Base-by-base conservation (phyloP, 257 asterid species). In the Prunella vulgaris region DNA sequence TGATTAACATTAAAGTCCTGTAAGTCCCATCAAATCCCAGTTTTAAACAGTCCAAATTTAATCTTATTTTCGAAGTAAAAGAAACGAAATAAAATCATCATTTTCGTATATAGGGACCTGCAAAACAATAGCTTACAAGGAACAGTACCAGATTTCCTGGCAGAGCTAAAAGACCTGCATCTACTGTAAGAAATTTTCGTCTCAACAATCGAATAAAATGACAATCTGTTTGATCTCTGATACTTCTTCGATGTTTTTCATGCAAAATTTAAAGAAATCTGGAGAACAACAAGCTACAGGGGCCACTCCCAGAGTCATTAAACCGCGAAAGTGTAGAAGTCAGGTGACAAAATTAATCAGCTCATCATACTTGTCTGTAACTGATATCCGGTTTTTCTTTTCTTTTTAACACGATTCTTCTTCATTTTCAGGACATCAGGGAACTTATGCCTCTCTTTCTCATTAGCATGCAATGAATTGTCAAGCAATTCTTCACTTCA, bases 1-100 rank as follows among this genome's bases (percentile, higher is more conserved):
- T 93, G 95, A 80, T 85, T 38, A 93, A 90, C 82, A 88, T 93
- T 76, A 82, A 80, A 93, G 87, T 88, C 78, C 75, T 93, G 98
- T 93, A 82, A 86, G 98, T 82, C 74, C 60, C 63, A 40, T 9
- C 7, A 18, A 7, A 63, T 72, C 69, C 42, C 40, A 65, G 40
- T 71, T 38, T n/a, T 24, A 21, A 18, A 42, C 24, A 58, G 0
- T 33, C 49, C n/a, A 42, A 17, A 10, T 59, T 48, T 12, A 13
- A 10, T 1, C 8, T 9, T 4, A 20, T 10, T 21, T 12, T 10
- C 17, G 0, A 9, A 24, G 8, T n/a, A n/a, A 17, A 24, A 49
- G 52, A 64, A 40, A 8, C 0, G 0, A 13, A 56, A 22, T 38
- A 25, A 49, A 33, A 28, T 21, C 49, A 10, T 24, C 10, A 30